Evolutionary conservation across 1,284 basidiomycete genomes (phyloP).

Genomic region (Gymnopus androsaceus): DNA sequence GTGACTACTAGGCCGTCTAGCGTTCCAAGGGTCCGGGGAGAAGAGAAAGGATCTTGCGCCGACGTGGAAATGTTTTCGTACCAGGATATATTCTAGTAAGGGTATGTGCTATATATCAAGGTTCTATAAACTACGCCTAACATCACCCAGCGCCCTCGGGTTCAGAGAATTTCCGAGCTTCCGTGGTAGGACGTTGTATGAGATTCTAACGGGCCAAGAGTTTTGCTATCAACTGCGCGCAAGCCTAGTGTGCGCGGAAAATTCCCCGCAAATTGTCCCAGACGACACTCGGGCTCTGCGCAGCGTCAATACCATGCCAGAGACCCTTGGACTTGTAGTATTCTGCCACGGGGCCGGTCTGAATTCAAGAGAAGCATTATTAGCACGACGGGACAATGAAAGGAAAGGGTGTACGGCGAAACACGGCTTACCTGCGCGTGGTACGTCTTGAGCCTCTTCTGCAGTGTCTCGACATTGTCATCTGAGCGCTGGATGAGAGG

Average conservation of each 20-base stretch:
- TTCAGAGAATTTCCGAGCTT: no score
- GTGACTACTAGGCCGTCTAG: no score
- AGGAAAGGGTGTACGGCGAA: background rate
- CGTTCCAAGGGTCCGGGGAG: no score
- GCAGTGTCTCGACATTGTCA: slow-evolving; percentile 91
- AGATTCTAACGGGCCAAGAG: background rate
- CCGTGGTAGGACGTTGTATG: no score
- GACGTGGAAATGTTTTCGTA: no score
- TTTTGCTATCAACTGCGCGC: no score
- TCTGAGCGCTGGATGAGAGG: slow-evolving; percentile 91
- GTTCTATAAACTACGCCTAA: no score
- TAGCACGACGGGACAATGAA: background rate
- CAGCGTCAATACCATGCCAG: slow-evolving; percentile 90
- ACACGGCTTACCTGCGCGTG: background rate
- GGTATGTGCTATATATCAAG: no score
- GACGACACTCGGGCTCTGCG: slow-evolving; percentile 88
- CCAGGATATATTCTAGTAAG: no score
- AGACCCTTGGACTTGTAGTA: slow-evolving; percentile 93
- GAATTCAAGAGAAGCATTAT: slow-evolving; percentile 65
- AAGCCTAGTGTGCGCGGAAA: slow-evolving; percentile 1
- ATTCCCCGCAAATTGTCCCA: slow-evolving; percentile 79
- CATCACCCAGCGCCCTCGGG: no score
- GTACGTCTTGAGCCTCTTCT: slow-evolving; percentile 59
- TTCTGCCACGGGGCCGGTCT: slow-evolving; percentile 95
- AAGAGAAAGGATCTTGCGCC: no score